Evolutionary conservation across 345 rosid genomes (phyloP).

Genomic region (Carallia pectinifolia): DNA sequence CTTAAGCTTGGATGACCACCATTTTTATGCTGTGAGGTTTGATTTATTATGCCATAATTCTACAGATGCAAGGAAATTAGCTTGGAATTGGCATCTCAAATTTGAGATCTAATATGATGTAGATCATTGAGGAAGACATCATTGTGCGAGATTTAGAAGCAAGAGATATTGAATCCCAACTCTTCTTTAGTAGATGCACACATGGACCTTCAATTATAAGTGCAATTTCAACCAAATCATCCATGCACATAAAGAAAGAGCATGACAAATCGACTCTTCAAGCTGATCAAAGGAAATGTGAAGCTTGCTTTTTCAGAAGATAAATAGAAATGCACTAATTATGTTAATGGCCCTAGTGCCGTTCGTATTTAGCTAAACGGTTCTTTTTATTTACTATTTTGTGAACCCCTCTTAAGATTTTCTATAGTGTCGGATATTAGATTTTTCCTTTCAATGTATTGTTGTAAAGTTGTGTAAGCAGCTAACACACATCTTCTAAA

Average conservation of each 20-base stretch:
- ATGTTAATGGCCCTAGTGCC: constrained; percentile 53
- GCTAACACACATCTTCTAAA: constrained; percentile 27
- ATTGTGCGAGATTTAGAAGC: constrained; percentile 79
- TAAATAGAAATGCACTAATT: constrained; percentile 41
- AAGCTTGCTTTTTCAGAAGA: constrained; percentile 59
- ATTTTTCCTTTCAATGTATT: background rate
- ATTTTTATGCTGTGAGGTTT: background rate
- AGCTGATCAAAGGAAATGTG: constrained; percentile 64
- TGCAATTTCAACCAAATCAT: constrained; percentile 48
- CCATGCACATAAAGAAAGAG: constrained; percentile 39
- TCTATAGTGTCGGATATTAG: background rate
- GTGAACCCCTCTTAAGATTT: background rate
- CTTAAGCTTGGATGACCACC: constrained; percentile 12
- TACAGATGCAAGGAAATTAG: no score
- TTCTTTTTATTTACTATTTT: background rate
- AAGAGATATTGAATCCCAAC: constrained; percentile 74
- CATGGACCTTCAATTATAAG: constrained; percentile 47
- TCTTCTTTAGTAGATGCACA: constrained; percentile 58
- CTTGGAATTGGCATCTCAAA: background rate
- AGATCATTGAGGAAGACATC: constrained; percentile 65
- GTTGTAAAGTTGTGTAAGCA: constrained; percentile 3
- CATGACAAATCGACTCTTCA: constrained; percentile 45
- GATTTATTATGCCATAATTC: no score
- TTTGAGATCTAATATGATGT: constrained; percentile 24
- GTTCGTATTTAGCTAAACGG: constrained; percentile 38